These are phyloP conservation scores for Limonium bicolor DNA, from an alignment of 148 eudicot genomes.

Conservation along the genomic window DNA sequence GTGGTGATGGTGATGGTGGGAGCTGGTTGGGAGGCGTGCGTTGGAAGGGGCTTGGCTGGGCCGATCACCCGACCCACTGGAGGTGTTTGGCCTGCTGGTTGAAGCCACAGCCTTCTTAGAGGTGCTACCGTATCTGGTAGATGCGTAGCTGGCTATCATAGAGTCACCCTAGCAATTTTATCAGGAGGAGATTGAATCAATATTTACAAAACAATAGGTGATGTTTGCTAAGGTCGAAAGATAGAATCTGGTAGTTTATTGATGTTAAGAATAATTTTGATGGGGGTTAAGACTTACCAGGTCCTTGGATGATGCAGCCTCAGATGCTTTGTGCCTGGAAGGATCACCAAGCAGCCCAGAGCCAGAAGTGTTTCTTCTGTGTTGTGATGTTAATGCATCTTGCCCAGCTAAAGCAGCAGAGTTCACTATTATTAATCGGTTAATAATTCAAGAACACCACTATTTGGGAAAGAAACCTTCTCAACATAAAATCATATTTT, in stretches of 20 bases:
- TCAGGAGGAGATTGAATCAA: neutral
- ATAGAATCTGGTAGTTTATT: neutral
- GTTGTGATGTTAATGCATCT: constrained; percentile 23
- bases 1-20: no score
- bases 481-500: no score
- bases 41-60: constrained; percentile 16
- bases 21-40: constrained; percentile 13
- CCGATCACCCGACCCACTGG: constrained; percentile 20
- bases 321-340: constrained; percentile 19
- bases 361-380: constrained; percentile 22
- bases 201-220: neutral
- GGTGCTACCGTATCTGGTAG: constrained; percentile 23
- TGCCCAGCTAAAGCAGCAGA: constrained; percentile 4
- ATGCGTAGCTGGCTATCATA: constrained; percentile 11
- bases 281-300: constrained; percentile 12
- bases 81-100: constrained; percentile 23
- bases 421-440: no score
- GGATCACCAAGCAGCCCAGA: constrained; percentile 16
- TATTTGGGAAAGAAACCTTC: neutral
- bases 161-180: constrained; percentile 14
- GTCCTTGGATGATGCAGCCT: constrained; percentile 14
- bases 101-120: constrained; percentile 28
- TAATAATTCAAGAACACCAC: neutral
- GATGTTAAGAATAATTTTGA: neutral
- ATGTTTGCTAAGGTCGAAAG: neutral